These are phyloP conservation scores for Abrus precatorius DNA, from an alignment of 306 rosid species.

Conservation along the genomic window DNA sequence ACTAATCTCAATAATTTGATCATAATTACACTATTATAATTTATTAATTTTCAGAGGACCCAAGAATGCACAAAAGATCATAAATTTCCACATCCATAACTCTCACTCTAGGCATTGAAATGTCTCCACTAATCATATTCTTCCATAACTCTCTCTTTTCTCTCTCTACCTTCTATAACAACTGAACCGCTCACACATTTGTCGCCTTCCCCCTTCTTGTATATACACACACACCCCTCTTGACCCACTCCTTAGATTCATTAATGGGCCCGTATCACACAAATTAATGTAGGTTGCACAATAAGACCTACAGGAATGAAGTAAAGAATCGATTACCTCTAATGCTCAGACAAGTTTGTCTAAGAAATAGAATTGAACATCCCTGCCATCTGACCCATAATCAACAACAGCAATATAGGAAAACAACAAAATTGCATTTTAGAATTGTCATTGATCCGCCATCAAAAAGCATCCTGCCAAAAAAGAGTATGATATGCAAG, in stretches of 20 bases:
- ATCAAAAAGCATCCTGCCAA: not conserved
- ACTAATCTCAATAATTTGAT: not conserved
- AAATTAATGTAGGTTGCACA: not conserved
- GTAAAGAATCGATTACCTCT: constrained; percentile 14
- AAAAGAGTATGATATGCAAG: not conserved
- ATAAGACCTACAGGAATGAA: constrained; percentile 5
- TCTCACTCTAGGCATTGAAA: no score
- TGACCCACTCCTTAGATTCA: no score
- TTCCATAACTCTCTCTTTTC: no score
- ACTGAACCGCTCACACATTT: no score
- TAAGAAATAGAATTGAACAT: constrained; percentile 10
- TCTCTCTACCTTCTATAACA: no score
- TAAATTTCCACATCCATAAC: not conserved
- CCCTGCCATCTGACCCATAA: constrained; percentile 3
- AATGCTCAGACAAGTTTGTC: not conserved
- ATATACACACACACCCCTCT: no score
- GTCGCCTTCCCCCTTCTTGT: no score
- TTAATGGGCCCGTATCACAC: not conserved
- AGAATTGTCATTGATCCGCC: constrained; percentile 6
- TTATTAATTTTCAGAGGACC: not conserved
- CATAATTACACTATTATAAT: no score
- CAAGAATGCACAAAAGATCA: not conserved
- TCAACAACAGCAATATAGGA: not conserved
- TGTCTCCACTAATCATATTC: no score
- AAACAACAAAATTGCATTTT: not conserved